Percentiles rank a stretch among this genome's conserved stretches.
Evolutionary conservation across 2,329 filamentous ascomycete species (phyloP).

Genomic region (Dryadomyces quercivorus): DNA sequence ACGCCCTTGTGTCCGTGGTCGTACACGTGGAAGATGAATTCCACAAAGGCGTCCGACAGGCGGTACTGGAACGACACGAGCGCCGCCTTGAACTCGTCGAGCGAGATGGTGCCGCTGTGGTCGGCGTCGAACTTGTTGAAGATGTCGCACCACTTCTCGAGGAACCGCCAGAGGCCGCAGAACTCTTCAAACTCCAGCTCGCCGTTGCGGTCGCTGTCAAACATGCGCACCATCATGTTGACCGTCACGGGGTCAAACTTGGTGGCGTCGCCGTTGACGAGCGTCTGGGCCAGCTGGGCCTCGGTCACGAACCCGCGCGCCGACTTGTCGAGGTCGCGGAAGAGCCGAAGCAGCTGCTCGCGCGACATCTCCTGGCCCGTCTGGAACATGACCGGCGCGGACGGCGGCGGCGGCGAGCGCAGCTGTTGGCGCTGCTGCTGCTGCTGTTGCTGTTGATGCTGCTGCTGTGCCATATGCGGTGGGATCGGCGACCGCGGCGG

Average conservation of each 20-base stretch:
- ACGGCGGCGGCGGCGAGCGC: not conserved
- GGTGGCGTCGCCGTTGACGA: slow-evolving; percentile 94
- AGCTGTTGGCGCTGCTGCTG: not conserved
- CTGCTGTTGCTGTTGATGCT: not conserved
- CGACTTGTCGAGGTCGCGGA: slow-evolving; percentile 82
- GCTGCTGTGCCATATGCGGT: not conserved
- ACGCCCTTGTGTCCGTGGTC: slow-evolving; percentile 61
- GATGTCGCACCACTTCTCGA: slow-evolving; percentile 83
- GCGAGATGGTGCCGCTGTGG: slow-evolving; percentile 72
- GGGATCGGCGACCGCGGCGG: slow-evolving; percentile 6
- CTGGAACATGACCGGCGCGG: slow-evolving; percentile 6
- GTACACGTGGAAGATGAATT: slow-evolving; percentile 77
- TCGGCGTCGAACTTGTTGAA: slow-evolving; percentile 95
- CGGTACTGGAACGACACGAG: slow-evolving; percentile 89
- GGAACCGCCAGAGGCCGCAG: slow-evolving; percentile 89
- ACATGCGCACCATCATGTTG: slow-evolving; percentile 99
- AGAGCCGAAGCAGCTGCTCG: slow-evolving; percentile 58
- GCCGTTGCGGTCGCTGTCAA: slow-evolving; percentile 80
- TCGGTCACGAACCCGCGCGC: slow-evolving; percentile 56
- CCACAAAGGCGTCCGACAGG: slow-evolving; percentile 71
- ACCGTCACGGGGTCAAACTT: slow-evolving; percentile 88
- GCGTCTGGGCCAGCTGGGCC: slow-evolving; percentile 71
- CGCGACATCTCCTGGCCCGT: slow-evolving; percentile 48
- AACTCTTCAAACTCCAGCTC: slow-evolving; percentile 94
- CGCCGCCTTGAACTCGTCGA: slow-evolving; percentile 79